Conservation (phyloP, 345 rosid species). For the Geranium rotundifolium region DNA sequence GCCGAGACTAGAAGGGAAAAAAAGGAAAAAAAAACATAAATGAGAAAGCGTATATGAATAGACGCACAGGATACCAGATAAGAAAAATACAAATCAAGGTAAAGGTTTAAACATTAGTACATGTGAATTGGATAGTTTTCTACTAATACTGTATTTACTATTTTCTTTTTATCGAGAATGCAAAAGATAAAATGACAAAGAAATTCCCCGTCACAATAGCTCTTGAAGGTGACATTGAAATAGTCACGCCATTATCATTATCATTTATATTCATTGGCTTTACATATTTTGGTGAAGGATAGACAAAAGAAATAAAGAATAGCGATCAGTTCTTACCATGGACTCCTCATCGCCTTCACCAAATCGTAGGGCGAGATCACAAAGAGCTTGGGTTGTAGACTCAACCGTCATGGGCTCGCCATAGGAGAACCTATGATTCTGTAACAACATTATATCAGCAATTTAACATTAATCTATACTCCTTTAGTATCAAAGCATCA, state of each 20-base stretch:
- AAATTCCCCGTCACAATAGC: too few relatives aligned
- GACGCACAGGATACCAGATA: too few relatives aligned
- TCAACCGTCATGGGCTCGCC: constrained; percentile 99
- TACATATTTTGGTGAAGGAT: not conserved
- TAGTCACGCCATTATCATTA: not conserved
- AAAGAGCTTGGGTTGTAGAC: constrained; percentile 92
- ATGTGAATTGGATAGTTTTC: too few relatives aligned
- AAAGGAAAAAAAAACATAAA: not conserved
- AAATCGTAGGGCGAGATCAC: constrained; percentile 86
- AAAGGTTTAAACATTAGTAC: not conserved
- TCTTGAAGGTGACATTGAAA: too few relatives aligned
- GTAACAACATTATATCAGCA: not conserved
- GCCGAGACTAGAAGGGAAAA: constrained; percentile 66
- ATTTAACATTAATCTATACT: not conserved
- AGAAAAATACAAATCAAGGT: not conserved
- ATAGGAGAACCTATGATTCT: constrained; percentile 85
- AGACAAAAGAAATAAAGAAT: too few relatives aligned
- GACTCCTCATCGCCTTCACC: constrained; percentile 99
- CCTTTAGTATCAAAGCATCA: not conserved
- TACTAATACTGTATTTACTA: too few relatives aligned
- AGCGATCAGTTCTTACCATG: constrained; percentile 44
- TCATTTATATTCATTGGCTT: not conserved
- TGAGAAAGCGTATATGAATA: not conserved
- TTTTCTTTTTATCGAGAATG: too few relatives aligned
- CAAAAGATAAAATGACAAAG: too few relatives aligned